Conservation (phyloP, 2,329 filamentous ascomycete species). For the Incumbomyces delicatus region DNA sequence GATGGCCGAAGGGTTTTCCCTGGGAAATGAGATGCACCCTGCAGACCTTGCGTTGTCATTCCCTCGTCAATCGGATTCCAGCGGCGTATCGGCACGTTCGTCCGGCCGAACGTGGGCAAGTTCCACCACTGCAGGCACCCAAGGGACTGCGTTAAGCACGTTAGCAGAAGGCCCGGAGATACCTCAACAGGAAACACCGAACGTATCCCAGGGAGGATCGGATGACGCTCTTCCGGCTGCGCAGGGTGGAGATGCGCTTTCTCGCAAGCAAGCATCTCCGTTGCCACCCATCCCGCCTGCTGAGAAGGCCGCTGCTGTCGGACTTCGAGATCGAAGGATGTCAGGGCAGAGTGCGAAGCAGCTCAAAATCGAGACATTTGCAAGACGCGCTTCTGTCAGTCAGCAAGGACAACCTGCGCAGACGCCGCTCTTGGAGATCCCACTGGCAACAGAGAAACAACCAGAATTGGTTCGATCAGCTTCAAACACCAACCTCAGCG, state of each 20-base stretch:
- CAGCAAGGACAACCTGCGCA: constrained; percentile 24
- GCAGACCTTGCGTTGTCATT: constrained; percentile 32
- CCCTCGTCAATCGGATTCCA: constrained; percentile 73
- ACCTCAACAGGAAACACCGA: constrained; percentile 1
- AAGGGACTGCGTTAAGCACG: constrained; percentile 59
- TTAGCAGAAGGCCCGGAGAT: constrained; percentile 51
- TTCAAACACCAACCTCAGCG: constrained; percentile 14
- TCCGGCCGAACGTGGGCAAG: constrained; percentile 75
- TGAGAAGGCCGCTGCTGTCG: constrained; percentile 18
- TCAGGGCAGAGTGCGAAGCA: constrained; percentile 73
- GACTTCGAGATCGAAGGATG: constrained; percentile 65
- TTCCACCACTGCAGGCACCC: constrained; percentile 61
- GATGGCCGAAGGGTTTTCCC: constrained; percentile 72
- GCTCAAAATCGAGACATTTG: constrained; percentile 73
- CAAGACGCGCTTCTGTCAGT: constrained; percentile 11
- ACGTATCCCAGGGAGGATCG: neutral
- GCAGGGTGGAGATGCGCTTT: neutral
- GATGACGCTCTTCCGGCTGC: neutral
- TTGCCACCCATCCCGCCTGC: constrained; percentile 1
- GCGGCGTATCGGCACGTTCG: constrained; percentile 42
- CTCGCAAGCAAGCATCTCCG: constrained; percentile 1
- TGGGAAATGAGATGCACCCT: constrained; percentile 58
- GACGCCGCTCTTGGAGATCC: constrained; percentile 17
- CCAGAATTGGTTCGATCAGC: constrained; percentile 15
- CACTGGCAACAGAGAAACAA: constrained; percentile 24